Conservation (phyloP, 2,329 filamentous ascomycete species). For the Claviceps monticola region DNA sequence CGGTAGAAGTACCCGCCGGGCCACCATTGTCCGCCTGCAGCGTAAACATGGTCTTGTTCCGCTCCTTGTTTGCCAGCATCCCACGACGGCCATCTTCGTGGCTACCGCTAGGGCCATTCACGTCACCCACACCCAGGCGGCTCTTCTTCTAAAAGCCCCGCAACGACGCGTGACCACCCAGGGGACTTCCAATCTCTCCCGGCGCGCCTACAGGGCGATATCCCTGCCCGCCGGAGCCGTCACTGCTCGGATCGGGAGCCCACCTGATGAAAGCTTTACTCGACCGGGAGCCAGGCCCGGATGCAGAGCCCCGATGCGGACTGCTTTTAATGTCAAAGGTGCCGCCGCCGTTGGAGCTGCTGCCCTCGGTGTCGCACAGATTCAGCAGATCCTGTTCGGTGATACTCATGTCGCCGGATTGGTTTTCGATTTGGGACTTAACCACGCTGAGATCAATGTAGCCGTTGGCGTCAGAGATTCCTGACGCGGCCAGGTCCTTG, state of each 20-base stretch:
- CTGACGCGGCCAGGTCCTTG: conserved; percentile 38
- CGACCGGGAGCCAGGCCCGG: conserved; percentile 33
- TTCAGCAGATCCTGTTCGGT: conserved; percentile 58
- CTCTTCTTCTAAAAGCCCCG: conserved; percentile 20
- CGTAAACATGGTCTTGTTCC: not conserved
- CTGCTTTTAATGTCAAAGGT: conserved; percentile 58
- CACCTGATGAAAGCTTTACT: not conserved
- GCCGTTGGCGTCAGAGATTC: conserved; percentile 35
- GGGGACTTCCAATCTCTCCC: conserved; percentile 57
- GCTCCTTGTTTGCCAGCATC: too few relatives aligned
- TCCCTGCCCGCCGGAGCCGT: conserved; percentile 24
- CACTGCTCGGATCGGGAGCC: conserved; percentile 13
- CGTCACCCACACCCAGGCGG: conserved; percentile 4
- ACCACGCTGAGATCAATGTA: conserved; percentile 58
- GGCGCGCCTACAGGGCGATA: conserved; percentile 40
- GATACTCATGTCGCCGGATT: conserved; percentile 24
- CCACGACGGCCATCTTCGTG: not conserved
- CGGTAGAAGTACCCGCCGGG: not conserved
- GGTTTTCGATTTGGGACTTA: conserved; percentile 50
- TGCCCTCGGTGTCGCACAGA: conserved; percentile 86
- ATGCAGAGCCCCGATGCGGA: conserved; percentile 24
- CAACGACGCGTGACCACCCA: conserved; percentile 29
- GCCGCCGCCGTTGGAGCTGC: conserved; percentile 75
- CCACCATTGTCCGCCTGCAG: not conserved
- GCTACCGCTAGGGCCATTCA: not conserved